Conservation (phyloP, 768 basidiomycete genomes). For the Astraeus odoratus region DNA sequence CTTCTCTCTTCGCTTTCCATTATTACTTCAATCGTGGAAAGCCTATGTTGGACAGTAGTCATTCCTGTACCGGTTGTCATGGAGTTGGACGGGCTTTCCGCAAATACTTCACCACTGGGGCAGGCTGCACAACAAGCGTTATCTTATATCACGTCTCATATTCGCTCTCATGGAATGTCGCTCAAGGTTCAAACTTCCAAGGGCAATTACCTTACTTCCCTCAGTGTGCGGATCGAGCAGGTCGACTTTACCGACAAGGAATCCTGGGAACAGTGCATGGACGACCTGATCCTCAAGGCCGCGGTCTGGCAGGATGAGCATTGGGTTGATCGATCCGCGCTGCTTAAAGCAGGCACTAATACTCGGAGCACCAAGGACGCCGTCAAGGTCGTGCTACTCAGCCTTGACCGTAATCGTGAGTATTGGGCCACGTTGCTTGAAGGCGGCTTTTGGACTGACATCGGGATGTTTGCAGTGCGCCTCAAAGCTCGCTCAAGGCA, state of each 20-base stretch:
- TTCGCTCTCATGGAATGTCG: conserved; percentile 65
- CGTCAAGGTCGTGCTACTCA: conserved; percentile 83
- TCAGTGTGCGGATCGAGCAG: conserved; percentile 78
- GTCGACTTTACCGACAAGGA: conserved; percentile 56
- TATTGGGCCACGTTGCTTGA: conserved; percentile 15
- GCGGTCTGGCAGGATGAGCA: conserved; percentile 93
- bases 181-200: conserved; percentile 94
- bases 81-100: conserved; percentile 88
- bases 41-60: conserved; percentile 78
- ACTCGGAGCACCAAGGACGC: conserved; percentile 37
- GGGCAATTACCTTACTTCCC: conserved; percentile 85
- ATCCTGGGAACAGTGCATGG: conserved; percentile 73
- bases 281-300: conserved; percentile 89
- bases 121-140: conserved; percentile 70
- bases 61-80: conserved; percentile 93
- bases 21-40: conserved; percentile 72
- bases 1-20: conserved; percentile 75
- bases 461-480: conserved; percentile 50
- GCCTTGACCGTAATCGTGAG: conserved; percentile 88
- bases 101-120: conserved; percentile 60
- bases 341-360: conserved; percentile 43
- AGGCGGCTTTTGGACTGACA: conserved; percentile 6
- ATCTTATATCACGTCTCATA: conserved; percentile 63
- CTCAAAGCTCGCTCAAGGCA: conserved; percentile 86
- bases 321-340: conserved; percentile 76